A percentile compares a stretch with the other conserved stretches of the same genome.
Evolutionary conservation across 2,329 filamentous ascomycete genomes (phyloP).

Genomic region (Aspergillus versicolor): DNA sequence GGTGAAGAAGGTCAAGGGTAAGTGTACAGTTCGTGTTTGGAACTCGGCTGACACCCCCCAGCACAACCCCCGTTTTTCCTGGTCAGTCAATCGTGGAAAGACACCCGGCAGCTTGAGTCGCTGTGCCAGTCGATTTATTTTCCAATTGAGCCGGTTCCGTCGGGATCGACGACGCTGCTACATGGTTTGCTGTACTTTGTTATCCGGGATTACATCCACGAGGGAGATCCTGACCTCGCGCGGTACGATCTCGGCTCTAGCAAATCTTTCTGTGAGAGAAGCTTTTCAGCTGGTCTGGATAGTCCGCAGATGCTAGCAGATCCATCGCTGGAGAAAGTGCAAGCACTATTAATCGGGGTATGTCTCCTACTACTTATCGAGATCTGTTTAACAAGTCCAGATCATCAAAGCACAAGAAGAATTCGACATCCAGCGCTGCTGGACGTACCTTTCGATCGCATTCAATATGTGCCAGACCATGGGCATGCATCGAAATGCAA

Average conservation of each 20-base stretch:
- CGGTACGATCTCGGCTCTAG: constrained; percentile 17
- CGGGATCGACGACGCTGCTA: constrained; percentile 21
- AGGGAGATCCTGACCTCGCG: constrained; percentile 17
- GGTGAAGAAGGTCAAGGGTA: constrained; percentile 23
- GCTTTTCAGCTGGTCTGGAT: constrained; percentile 17
- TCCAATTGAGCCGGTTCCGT: constrained; percentile 20
- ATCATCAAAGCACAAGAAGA: constrained; percentile 28
- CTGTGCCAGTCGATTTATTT: constrained; percentile 26
- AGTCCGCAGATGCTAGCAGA: constrained; percentile 20
- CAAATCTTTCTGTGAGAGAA: constrained; percentile 17
- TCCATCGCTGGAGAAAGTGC: constrained; percentile 25
- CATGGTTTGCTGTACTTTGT: constrained; percentile 26
- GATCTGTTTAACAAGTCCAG: constrained; percentile 4
- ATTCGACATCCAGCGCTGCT: constrained; percentile 24
- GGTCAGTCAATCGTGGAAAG: constrained; percentile 27
- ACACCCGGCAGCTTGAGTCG: constrained; percentile 19
- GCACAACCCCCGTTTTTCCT: constrained; percentile 27
- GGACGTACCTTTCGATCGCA: constrained; percentile 25
- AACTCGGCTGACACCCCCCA: constrained; percentile 1
- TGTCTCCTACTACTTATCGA: neutral
- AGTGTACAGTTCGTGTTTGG: neutral
- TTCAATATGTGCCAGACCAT: constrained; percentile 26
- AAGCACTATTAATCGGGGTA: constrained; percentile 23
- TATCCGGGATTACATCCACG: constrained; percentile 26
- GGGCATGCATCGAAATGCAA: constrained; percentile 20